Evolutionary conservation across 345 rosid genomes (phyloP).

Genomic region (Euphorbia pulcherrima): DNA sequence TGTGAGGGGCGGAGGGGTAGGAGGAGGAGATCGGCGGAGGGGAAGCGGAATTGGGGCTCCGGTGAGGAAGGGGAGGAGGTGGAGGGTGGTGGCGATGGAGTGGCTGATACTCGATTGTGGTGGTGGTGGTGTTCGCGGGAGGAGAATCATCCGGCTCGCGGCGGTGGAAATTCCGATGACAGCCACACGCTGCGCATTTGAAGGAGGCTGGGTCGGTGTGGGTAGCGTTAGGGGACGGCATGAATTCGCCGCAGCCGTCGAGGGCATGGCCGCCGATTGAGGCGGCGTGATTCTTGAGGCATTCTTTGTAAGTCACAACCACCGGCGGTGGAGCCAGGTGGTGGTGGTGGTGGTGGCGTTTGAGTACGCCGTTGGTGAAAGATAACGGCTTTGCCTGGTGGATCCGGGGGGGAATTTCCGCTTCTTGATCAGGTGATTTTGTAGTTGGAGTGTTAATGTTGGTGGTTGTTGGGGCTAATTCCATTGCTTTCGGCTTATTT

Average conservation of each 20-base stretch:
- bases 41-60: conserved; percentile 29
- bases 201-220: conserved; percentile 24
- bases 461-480: conserved; percentile 12
- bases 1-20: conserved; percentile 36
- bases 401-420: conserved; percentile 24
- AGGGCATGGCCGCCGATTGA: conserved; percentile 26
- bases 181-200: conserved; percentile 30
- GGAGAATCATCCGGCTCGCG: conserved; percentile 26
- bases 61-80: conserved; percentile 18
- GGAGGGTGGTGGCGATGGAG: conserved; percentile 31
- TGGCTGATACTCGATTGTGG: conserved; percentile 36
- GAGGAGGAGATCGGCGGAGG: conserved; percentile 37
- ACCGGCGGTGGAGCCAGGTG: neutral
- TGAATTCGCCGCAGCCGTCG: conserved; percentile 32
- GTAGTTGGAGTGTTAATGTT: conserved; percentile 11
- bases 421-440: conserved; percentile 28
- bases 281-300: conserved; percentile 28
- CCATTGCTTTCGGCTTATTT: conserved; percentile 20
- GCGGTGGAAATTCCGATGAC: conserved; percentile 36
- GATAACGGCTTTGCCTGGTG: conserved; percentile 22
- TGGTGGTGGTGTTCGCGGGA: conserved; percentile 5
- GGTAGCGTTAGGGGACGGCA: conserved; percentile 25
- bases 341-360: conserved; percentile 21
- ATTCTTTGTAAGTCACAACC: conserved; percentile 23
- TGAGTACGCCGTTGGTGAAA: conserved; percentile 31